Evolutionary conservation across 2,329 filamentous ascomycete species (phyloP).

Genomic region (Aphanoascus verrucosus): DNA sequence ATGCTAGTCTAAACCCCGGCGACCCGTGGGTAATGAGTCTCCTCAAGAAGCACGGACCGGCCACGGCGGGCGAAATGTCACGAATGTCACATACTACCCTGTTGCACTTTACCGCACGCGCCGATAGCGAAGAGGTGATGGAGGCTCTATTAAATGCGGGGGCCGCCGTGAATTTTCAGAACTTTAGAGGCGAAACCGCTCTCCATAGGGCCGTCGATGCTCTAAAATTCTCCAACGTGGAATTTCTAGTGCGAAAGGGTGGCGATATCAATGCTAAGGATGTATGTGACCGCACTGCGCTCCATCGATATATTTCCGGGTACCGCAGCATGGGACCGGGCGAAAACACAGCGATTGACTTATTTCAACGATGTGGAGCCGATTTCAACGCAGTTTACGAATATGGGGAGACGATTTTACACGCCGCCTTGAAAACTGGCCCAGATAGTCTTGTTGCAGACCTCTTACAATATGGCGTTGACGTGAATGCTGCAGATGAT

Average conservation of each 20-base stretch:
- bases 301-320: conserved; percentile 8
- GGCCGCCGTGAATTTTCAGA: background rate
- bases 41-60: background rate
- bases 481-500: conserved; percentile 14
- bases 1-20: background rate
- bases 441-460: background rate
- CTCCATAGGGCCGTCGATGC: background rate
- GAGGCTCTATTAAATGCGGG: background rate
- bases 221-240: background rate
- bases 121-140: background rate
- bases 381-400: conserved; percentile 12
- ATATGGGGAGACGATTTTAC: conserved; percentile 15
- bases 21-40: background rate
- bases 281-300: conserved; percentile 30
- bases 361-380: background rate
- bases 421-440: conserved; percentile 13
- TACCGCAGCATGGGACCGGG: background rate
- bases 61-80: background rate
- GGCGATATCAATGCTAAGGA: conserved; percentile 1
- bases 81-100: background rate
- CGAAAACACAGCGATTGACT: background rate
- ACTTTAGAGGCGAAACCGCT: background rate
- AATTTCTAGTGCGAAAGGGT: background rate
- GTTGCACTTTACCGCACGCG: background rate
- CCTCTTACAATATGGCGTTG: background rate